These are phyloP conservation scores for Pseudopyricularia cyperi DNA, from an alignment of 2,329 filamentous ascomycete genomes.

Conservation along the genomic window DNA sequence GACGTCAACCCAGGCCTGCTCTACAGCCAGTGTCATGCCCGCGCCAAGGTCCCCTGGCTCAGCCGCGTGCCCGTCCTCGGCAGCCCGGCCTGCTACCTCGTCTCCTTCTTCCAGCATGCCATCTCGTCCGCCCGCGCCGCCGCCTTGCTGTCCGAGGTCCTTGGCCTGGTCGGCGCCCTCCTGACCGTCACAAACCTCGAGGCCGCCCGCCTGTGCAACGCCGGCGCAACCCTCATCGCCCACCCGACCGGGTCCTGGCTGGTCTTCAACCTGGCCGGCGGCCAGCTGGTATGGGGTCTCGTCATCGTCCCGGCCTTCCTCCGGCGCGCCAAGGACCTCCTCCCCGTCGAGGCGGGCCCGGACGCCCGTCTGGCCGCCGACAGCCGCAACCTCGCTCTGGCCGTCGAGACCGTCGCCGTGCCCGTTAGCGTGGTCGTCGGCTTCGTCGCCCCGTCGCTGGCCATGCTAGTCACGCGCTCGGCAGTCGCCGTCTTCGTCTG, in stretches of 20 bases:
- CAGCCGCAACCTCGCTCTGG: constrained; percentile 23
- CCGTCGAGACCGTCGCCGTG: constrained; percentile 44
- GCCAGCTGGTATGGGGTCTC: constrained; percentile 37
- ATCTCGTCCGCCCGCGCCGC: constrained; percentile 25
- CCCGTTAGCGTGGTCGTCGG: constrained; percentile 33
- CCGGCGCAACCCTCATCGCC: constrained; percentile 15
- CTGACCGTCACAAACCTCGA: constrained; percentile 37
- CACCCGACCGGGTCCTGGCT: constrained; percentile 27
- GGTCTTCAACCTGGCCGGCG: constrained; percentile 33
- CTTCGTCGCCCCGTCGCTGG: constrained; percentile 29
- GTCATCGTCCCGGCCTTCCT: constrained; percentile 37
- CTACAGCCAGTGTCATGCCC: constrained; percentile 39
- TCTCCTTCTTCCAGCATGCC: constrained; percentile 34
- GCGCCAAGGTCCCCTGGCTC: constrained; percentile 27
- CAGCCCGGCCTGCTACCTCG: constrained; percentile 32
- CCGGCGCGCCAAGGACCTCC: constrained; percentile 23
- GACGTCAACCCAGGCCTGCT: constrained; percentile 38
- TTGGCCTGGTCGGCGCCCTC: constrained; percentile 31
- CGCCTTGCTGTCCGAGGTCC: constrained; percentile 26
- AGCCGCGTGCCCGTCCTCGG: constrained; percentile 31
- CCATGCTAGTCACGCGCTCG: constrained; percentile 29
- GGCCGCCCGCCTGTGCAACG: constrained; percentile 28
- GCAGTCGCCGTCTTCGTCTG: constrained; percentile 27
- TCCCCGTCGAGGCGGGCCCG: constrained; percentile 10
- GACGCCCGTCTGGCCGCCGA: constrained; percentile 9